Percentiles rank a stretch among this genome's conserved stretches.
These are phyloP conservation scores for Pochonia chlamydosporia DNA, from an alignment of 2,329 filamentous ascomycete species.

Conservation along the genomic window DNA sequence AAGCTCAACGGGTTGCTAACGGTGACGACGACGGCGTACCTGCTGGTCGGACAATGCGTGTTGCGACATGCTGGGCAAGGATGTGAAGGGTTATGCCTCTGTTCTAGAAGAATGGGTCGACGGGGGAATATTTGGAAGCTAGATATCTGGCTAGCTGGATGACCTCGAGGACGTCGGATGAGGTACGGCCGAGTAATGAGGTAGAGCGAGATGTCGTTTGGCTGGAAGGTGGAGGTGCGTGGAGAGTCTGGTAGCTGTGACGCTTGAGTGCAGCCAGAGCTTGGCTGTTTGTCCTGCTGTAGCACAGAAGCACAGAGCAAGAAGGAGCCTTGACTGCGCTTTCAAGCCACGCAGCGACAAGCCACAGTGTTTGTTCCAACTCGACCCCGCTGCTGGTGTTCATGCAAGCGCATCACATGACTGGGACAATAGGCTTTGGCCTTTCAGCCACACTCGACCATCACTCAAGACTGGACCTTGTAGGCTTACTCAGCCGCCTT, in stretches of 20 bases:
- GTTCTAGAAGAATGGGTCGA: constrained; percentile 17
- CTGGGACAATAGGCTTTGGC: neutral
- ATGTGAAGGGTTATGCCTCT: constrained; percentile 7
- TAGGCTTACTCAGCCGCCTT: too few relatives aligned
- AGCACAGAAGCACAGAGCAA: too few relatives aligned
- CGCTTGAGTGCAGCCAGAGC: constrained; percentile 16
- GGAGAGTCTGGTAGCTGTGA: constrained; percentile 20
- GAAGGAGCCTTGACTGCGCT: neutral
- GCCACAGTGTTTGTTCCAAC: constrained; percentile 6
- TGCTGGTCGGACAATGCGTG: constrained; percentile 98
- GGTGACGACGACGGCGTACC: constrained; percentile 46
- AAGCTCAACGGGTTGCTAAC: constrained; percentile 12
- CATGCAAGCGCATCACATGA: neutral
- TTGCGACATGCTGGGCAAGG: constrained; percentile 70
- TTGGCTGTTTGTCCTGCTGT: neutral
- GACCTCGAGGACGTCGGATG: neutral
- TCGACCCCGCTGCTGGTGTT: neutral
- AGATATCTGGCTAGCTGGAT: neutral
- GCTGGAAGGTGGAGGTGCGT: constrained; percentile 11
- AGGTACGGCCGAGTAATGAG: neutral
- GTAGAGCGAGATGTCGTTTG: constrained; percentile 7
- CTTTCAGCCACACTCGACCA: neutral
- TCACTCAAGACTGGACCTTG: too few relatives aligned
- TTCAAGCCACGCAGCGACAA: neutral
- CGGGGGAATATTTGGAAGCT: constrained; percentile 6